Evolutionary conservation across 2,329 filamentous ascomycete genomes (phyloP), one percentile per base, ranked within the genome.

Genomic region (Penicillium nordicum): DNA sequence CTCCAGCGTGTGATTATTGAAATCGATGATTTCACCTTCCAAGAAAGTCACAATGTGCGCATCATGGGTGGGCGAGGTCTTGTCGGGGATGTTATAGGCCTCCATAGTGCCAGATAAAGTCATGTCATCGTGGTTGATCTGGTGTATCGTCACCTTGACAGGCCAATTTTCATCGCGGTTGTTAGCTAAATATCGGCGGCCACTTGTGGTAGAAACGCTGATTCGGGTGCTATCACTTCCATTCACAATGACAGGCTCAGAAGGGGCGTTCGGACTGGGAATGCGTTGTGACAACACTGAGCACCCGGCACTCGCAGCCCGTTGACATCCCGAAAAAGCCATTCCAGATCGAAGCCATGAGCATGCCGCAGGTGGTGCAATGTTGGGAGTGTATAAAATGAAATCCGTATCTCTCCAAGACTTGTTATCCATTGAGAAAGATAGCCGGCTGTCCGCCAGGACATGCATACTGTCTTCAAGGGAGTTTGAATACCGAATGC

Each of bases 21-120:
- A 84, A 67, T 88, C 86, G 58, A 88, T 82, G 57, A 88, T 87
- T 67, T 88, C 86, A 53, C 86, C 86, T 75, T 88, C 85, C 43
- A 88, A 78, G 66, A 84, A 88, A 2, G 85, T 88, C 16, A 83
- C 83, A 55, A 88, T 88, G 57, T 79, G 78, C 16, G 76, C 75
- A 49, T 73, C 72, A 48, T 72, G 71, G 4, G 70, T 73, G 18
- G 70, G 67, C 0, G 73, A 72, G 9, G 78, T 76, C 53, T 79
- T 79, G 57, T 81, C 76, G 2, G 85, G 85, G 12, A 87, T 85
- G 63, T 88, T 85, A 72, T 86, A 87, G 5, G 86, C 86, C 71
- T 87, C 84, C 86, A 88, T 88, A 8, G 84, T 88, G 4, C 85
- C 86, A 23, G 84, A 82, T 18, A 88, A 70, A 0, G 82, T 84